Base-by-base conservation (phyloP, 805 yeast species). In the Pichia sporocuriosa region DNA sequence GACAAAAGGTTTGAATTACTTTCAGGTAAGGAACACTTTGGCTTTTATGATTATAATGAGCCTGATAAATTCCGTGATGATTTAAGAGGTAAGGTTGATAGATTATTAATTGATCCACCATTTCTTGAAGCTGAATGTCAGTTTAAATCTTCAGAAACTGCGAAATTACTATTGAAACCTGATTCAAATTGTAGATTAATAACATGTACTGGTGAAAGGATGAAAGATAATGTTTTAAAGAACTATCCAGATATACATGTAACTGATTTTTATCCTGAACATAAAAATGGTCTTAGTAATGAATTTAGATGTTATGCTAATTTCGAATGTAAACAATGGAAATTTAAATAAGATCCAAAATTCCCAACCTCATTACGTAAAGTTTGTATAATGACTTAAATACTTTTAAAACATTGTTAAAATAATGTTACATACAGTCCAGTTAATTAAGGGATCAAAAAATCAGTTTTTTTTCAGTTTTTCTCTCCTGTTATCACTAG, bases 181-280 rank as follows among this genome's bases (percentile, higher is more conserved):
- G 67, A 51, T 24, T 37, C 49, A 11, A 64, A 66, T 43, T 72
- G 70, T 50, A 73, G 75, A 50, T 55, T 84, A 27, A 71, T 86
- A n/a, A 73, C 84, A 4, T 83, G 90, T 49, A 88, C 97, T 2
- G 96, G 96, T 28, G 96, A 88, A 63, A 72, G 95, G 59, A 88
- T 89, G 89, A 67, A 69, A 19, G 72, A 72, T 3, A 61, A 82
- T n/a, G 75, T 87, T 27, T 56, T 65, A 26, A 63, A 70, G 37
- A 72, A 72, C 15, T 87, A 86, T 54, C 84, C 87, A 5, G 84
- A 72, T 33, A 69, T 81, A 1, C 54, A 64, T 19, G 69, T 79
- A 39, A 88, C 96, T 0, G 65, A 70, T 27, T 88, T 83, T 57
- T 57, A 62, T 31, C 96, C 96, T 1, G 82, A 81, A 50, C 96